phyloP scores from a whole-genome alignment of 192 early-diverging fungal species.

The Coemansia sp. region DNA sequence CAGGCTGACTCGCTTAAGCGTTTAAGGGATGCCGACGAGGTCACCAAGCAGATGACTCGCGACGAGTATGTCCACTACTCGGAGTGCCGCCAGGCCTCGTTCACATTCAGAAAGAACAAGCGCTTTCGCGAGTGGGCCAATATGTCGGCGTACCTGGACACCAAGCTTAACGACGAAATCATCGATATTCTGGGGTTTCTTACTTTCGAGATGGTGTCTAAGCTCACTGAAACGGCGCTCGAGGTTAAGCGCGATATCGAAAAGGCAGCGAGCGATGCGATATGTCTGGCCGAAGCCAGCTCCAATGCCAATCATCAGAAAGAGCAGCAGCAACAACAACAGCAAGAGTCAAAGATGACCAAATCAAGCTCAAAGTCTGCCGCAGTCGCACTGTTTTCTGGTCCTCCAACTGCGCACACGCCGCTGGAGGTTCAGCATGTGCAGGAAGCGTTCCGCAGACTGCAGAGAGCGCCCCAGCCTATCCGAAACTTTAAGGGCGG shows the following conservation, averaged over 20 bases:
- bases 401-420: constrained; percentile 76
- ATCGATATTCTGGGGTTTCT: constrained; percentile 97
- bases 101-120: constrained; percentile 92
- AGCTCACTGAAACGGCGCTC: constrained; percentile 86
- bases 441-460: constrained; percentile 87
- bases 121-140: constrained; percentile 95
- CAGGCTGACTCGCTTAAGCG: constrained; percentile 83
- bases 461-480: constrained; percentile 75
- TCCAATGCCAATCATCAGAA: neutral
- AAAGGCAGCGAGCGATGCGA: constrained; percentile 44
- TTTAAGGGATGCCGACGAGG: constrained; percentile 85
- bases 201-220: constrained; percentile 92
- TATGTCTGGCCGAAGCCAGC: constrained; percentile 11
- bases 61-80: constrained; percentile 99
- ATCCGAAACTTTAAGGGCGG: constrained; percentile 79
- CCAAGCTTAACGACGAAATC: constrained; percentile 89
- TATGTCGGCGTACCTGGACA: constrained; percentile 85
- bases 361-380: constrained; percentile 23
- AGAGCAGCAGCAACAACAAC: constrained; percentile 5
- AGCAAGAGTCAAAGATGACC: constrained; percentile 8
- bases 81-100: constrained; percentile 96
- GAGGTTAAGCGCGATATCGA: constrained; percentile 72
- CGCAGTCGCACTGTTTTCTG: constrained; percentile 70
- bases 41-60: constrained; percentile 92
- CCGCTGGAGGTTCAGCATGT: constrained; percentile 86